phyloP scores from a whole-genome alignment of 352 stramenopile genomes.

The Globisporangium okanoganense region DNA sequence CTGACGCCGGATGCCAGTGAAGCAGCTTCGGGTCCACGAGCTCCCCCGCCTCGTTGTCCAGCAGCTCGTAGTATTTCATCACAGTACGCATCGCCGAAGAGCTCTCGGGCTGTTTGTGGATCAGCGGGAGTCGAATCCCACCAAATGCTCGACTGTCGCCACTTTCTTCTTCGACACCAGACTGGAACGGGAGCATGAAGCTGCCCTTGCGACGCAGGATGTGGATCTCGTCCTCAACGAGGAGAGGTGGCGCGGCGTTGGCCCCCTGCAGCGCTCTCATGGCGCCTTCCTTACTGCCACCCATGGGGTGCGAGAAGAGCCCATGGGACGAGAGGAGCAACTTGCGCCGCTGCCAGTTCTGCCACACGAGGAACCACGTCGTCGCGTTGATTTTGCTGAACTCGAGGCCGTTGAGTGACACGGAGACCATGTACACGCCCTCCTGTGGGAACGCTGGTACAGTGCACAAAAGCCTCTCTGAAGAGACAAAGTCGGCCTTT shows the following conservation, averaged over 20 bases:
- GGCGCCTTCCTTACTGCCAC: background rate
- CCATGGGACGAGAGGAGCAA: constrained; percentile 30
- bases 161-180: background rate
- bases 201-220: constrained; percentile 28
- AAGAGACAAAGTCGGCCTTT: constrained; percentile 42
- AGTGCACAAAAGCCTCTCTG: constrained; percentile 36
- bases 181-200: constrained; percentile 33
- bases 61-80: constrained; percentile 11
- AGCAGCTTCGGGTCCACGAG: constrained; percentile 35
- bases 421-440: constrained; percentile 58
- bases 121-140: constrained; percentile 12
- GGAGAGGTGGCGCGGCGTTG: background rate
- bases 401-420: constrained; percentile 64
- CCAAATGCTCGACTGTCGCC: constrained; percentile 5
- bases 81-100: constrained; percentile 15
- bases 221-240: constrained; percentile 14
- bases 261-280: background rate
- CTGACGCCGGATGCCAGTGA: constrained; percentile 51
- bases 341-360: constrained; percentile 81
- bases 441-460: constrained; percentile 54
- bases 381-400: constrained; percentile 50
- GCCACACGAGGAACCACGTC: constrained; percentile 77
- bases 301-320: constrained; percentile 25
- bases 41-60: constrained; percentile 26
- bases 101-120: constrained; percentile 5